Evolutionary conservation across 768 basidiomycete species (phyloP).

Genomic region (Ephemerocybe angulata): DNA sequence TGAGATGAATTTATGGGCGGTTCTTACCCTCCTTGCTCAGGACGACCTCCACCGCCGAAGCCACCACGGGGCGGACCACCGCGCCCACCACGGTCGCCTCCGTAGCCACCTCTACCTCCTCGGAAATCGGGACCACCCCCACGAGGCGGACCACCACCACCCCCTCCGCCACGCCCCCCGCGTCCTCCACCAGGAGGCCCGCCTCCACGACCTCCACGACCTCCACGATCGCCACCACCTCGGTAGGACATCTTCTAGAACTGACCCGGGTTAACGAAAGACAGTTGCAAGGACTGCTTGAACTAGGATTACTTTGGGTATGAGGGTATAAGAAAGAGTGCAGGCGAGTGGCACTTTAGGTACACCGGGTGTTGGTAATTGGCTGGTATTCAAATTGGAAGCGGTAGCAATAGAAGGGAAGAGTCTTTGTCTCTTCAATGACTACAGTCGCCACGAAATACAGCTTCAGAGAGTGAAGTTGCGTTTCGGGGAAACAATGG

Average conservation of each 20-base stretch:
- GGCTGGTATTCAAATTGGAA: not conserved
- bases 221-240: constrained; percentile 3
- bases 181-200: not conserved
- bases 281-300: no score
- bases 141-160: constrained; percentile 34
- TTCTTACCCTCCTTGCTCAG: constrained; percentile 34
- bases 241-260: not conserved
- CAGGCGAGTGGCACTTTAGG: not conserved
- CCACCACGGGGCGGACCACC: constrained; percentile 27
- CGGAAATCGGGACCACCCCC: not conserved
- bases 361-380: not conserved
- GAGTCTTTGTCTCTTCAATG: not conserved
- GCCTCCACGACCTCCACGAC: constrained; percentile 4
- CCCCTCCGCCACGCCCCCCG: constrained; percentile 15
- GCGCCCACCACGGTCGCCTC: constrained; percentile 28
- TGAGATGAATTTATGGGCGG: not conserved
- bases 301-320: not conserved
- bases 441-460: not conserved
- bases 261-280: no score
- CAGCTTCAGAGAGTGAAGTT: not conserved
- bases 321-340: not conserved
- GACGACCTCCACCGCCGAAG: constrained; percentile 23
- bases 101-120: not conserved
- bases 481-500: not conserved
- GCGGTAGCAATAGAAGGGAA: not conserved